phyloP scores from a whole-genome alignment of 345 rosid genomes.

The Kandelia obovata region DNA sequence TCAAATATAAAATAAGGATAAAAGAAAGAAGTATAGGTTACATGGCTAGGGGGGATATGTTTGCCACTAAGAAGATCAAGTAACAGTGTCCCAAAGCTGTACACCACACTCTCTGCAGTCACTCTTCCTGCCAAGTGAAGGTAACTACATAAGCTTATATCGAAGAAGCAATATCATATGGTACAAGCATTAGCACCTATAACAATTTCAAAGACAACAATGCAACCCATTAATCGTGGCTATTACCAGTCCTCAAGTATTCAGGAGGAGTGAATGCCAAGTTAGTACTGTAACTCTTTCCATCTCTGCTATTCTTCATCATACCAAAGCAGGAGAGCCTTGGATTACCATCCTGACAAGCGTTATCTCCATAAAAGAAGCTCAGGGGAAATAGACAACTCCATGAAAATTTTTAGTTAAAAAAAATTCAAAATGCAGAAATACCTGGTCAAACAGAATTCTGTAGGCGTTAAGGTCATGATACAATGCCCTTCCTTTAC shows the following conservation, averaged over 20 bases:
- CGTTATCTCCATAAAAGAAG: slow-evolving; percentile 5
- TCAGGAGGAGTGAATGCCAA: slow-evolving; percentile 99
- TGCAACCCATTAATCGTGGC: background rate
- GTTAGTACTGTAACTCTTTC: slow-evolving; percentile 92
- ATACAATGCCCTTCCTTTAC: slow-evolving; percentile 85
- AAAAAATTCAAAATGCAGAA: background rate
- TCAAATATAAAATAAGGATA: background rate
- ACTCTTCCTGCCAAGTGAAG: slow-evolving; percentile 64
- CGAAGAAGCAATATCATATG: background rate
- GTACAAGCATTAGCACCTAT: background rate
- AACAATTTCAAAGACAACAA: background rate
- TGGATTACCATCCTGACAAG: slow-evolving; percentile 83
- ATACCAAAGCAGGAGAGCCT: slow-evolving; percentile 90
- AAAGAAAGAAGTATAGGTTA: slow-evolving; percentile 34
- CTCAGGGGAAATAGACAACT: background rate
- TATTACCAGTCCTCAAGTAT: slow-evolving; percentile 75
- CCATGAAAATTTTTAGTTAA: background rate
- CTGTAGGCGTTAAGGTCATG: slow-evolving; percentile 97
- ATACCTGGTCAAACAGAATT: slow-evolving; percentile 84
- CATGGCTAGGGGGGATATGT: slow-evolving; percentile 98
- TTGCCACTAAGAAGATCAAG: slow-evolving; percentile 96
- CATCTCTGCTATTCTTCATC: slow-evolving; percentile 93
- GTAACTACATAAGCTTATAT: slow-evolving; percentile 3
- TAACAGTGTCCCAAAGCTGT: slow-evolving; percentile 94
- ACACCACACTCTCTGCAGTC: slow-evolving; percentile 83